Base-by-base conservation (phyloP, 805 yeast species). In the Suhomyces sp. region DNA sequence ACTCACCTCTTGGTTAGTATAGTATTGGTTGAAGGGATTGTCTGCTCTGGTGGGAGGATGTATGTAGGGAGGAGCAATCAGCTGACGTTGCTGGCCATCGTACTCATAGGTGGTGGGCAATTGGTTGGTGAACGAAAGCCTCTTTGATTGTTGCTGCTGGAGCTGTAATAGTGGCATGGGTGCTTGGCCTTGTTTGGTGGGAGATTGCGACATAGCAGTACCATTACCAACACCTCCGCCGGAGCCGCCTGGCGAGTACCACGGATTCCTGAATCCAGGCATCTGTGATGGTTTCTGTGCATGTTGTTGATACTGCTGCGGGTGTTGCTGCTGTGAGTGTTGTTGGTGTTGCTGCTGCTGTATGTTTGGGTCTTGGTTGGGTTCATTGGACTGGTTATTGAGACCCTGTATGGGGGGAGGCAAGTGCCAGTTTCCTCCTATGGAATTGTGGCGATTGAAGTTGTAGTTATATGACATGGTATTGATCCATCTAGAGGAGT, bases 91-190 rank as follows among this genome's bases (percentile, higher is more conserved):
- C 55, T 60, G 67, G 42, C 42, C 42, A 13, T 70, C 75, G 53
- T 73, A 62, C 59, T 80, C 85, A 61, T 80, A 80, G 1, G 83
- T 80, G 2, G 80, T 74, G 24, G 83, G 81, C 12, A 80, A 63
- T 54, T 78, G 82, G 57, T 71, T 73, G 10, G 78, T 69, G 53
- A 71, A 74, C n/a, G 75, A 71, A 42, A 66, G 60, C 22, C 74
- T 53, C 53, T 66, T 69, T 41, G 50, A 59, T 27, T 62, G 67
- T 49, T 69, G 70, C 17, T 54, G 56, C 31, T 49, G 55, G 33
- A 46, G 50, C 47, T 63, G 70, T 41, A 67, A 60, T 7, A 70
- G 58, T 9, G 71, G 71, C 19, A 64, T 59, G 8, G 53, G 47
- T 24, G 38, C 33, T 41, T 58, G 62, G 36, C 62, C 53, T 19